Evolutionary conservation across 1,284 basidiomycete species (phyloP), one percentile per base, ranked within the genome.

Genomic region (Butyriboletus appendiculatus): DNA sequence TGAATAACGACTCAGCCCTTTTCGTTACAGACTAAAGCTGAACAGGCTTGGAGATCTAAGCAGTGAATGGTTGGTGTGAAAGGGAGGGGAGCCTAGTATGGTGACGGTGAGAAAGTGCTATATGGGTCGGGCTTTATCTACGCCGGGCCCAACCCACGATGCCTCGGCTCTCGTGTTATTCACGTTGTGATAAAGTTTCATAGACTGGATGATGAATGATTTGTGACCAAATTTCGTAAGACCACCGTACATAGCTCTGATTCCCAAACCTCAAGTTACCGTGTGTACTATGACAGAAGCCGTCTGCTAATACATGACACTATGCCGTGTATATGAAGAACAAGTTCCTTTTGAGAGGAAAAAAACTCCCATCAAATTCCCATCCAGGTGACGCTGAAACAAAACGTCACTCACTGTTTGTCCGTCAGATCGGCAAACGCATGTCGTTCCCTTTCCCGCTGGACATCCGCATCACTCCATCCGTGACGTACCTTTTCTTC

Each of bases 341-440:
- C 41, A 65, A 24, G 35, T 67, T 66, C 53, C 56, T 59, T 33
- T 30, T 1, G 14, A 35, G 44, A 42, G 43, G 10, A 14, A n/a
- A 52, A 45, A 34, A 30, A 46, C 4, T 30, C 20, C 22, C 57
- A 30, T 57, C 34, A 52, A 37, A 40, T 48, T 44, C 45, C 33
- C 50, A 39, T 45, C 38, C n/a, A 33, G 38, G 34, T 26, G 26
- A 26, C 40, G 40, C 24, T n/a, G 44, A 32, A 26, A 32, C 38
- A 37, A 39, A 41, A 41, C 40, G 34, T 20, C 42, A 67, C 68
- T 56, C 34, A 59, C 63, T 64, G 67, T 32, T 59, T 59, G 55
- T 75, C 74, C 10, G 74, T 73, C 40, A 68, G 43, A 52, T 75
- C 71, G 45, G 61, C 58, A 58, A 75, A 75, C 18, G 72, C 72